These are phyloP conservation scores for Cucurbita pepo DNA, from an alignment of 306 rosid species.

Conservation along the genomic window DNA sequence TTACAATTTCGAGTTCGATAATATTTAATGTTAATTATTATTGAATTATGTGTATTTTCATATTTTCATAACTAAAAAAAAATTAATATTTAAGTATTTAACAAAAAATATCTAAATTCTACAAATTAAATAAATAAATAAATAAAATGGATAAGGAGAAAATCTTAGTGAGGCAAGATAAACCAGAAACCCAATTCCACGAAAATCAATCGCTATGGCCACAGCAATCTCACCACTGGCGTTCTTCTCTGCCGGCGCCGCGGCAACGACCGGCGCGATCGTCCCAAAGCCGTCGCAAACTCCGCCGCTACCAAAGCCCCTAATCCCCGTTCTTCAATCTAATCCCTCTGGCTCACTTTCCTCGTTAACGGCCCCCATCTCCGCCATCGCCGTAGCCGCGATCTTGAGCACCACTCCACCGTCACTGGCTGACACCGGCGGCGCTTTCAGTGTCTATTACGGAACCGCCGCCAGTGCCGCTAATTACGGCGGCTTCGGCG, in stretches of 20 bases:
- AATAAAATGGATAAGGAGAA: slow-evolving; percentile 2
- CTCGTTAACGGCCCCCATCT: slow-evolving; percentile 11
- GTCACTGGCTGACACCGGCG: slow-evolving; percentile 26
- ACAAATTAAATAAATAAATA: neutral
- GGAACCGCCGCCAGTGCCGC: slow-evolving; percentile 90
- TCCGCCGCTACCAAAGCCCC: slow-evolving; percentile 11
- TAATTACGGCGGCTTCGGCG: slow-evolving; percentile 80
- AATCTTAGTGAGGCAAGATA: neutral
- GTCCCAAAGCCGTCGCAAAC: slow-evolving; percentile 23
- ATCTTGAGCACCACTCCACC: slow-evolving; percentile 30
- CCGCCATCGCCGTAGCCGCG: slow-evolving; percentile 31
- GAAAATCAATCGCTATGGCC: slow-evolving; percentile 22
- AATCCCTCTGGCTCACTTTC: slow-evolving; percentile 15
- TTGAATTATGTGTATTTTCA: no score
- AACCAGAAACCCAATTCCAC: neutral
- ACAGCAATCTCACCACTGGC: slow-evolving; percentile 38
- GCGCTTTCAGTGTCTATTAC: slow-evolving; percentile 48
- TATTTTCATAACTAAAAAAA: no score
- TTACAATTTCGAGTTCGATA: no score
- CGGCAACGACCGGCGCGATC: slow-evolving; percentile 9
- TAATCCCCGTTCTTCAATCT: slow-evolving; percentile 14
- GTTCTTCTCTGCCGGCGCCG: slow-evolving; percentile 16
- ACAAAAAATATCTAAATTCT: no score
- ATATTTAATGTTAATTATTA: no score
- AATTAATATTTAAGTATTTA: no score